phyloP scores from a whole-genome alignment of 441 rosid species.

The Adansonia rubrostipa region DNA sequence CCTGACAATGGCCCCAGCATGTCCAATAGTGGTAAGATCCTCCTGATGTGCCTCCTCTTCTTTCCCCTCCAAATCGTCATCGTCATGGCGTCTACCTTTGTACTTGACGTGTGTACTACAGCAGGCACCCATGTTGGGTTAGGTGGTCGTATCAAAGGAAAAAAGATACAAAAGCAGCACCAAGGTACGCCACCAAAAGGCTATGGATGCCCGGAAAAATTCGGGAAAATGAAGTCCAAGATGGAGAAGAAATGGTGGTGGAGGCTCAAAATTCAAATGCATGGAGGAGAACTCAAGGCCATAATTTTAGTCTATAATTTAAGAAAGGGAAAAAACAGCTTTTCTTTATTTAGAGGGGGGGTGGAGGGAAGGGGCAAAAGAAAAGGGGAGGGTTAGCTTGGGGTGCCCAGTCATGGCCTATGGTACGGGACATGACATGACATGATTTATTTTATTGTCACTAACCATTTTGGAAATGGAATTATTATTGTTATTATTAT shows the following conservation, averaged over 20 bases:
- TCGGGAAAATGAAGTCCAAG: conserved; percentile 22
- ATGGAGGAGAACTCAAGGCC: conserved; percentile 32
- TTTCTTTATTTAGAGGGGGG: conserved; percentile 1
- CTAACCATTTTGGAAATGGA: too few species aligned
- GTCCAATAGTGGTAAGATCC: too few species aligned
- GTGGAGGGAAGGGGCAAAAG: neutral
- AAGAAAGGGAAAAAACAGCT: neutral
- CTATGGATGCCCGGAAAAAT: neutral
- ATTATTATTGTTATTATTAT: too few species aligned
- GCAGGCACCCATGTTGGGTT: too few species aligned
- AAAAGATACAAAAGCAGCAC: neutral
- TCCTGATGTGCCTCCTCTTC: too few species aligned
- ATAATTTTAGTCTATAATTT: neutral
- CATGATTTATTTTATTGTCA: too few species aligned
- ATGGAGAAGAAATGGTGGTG: conserved; percentile 15
- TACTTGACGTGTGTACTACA: conserved; percentile 57
- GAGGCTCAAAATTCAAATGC: conserved; percentile 18
- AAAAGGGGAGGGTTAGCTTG: neutral
- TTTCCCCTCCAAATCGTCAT: too few species aligned
- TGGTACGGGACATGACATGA: neutral
- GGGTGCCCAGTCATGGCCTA: conserved; percentile 3
- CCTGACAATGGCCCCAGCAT: too few species aligned
- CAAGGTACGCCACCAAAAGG: conserved; percentile 26
- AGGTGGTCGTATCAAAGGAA: neutral
- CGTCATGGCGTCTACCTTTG: conserved; percentile 24